Evolutionary conservation across 1,284 basidiomycete species (phyloP).

Genomic region (Marasmius sp.): DNA sequence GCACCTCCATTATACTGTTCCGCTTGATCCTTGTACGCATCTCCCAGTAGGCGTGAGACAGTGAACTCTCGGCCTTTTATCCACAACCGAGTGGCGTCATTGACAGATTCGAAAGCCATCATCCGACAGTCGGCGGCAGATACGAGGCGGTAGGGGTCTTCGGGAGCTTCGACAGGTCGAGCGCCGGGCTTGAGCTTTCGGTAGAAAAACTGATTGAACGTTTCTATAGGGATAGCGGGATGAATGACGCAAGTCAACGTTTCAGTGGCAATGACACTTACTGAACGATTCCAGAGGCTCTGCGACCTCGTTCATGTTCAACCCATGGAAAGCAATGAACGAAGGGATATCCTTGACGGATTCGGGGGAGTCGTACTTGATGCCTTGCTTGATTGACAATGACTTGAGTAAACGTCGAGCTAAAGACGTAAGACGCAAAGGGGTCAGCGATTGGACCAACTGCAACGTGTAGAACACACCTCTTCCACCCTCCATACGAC

Average conservation of each 20-base stretch:
- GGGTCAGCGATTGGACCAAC: neutral
- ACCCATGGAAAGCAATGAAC: conserved; percentile 90
- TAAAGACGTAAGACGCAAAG: conserved; percentile 24
- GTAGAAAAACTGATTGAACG: conserved; percentile 91
- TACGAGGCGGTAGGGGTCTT: conserved; percentile 78
- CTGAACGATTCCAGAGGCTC: conserved; percentile 86
- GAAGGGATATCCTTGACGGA: conserved; percentile 82
- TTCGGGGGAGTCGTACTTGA: conserved; percentile 87
- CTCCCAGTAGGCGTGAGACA: conserved; percentile 78
- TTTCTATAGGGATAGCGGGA: conserved; percentile 36
- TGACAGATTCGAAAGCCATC: conserved; percentile 88
- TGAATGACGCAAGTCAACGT: too few relatives aligned
- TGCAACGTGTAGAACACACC: conserved; percentile 43
- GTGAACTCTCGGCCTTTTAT: conserved; percentile 97
- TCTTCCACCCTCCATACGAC: conserved; percentile 88
- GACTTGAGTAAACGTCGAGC: conserved; percentile 83
- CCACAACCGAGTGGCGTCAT: conserved; percentile 88
- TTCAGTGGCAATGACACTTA: conserved; percentile 32
- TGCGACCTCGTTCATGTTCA: conserved; percentile 81
- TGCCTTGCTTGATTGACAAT: conserved; percentile 91
- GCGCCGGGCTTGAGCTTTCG: conserved; percentile 81
- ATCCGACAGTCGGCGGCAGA: conserved; percentile 92
- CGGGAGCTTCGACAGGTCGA: conserved; percentile 73
- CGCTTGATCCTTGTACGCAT: conserved; percentile 66
- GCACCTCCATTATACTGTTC: conserved; percentile 78